A percentile compares a stretch with the other conserved stretches of the same genome.
Conservation (phyloP, 2,329 filamentous ascomycete species). For the Aotearoamyces nothofagi region DNA sequence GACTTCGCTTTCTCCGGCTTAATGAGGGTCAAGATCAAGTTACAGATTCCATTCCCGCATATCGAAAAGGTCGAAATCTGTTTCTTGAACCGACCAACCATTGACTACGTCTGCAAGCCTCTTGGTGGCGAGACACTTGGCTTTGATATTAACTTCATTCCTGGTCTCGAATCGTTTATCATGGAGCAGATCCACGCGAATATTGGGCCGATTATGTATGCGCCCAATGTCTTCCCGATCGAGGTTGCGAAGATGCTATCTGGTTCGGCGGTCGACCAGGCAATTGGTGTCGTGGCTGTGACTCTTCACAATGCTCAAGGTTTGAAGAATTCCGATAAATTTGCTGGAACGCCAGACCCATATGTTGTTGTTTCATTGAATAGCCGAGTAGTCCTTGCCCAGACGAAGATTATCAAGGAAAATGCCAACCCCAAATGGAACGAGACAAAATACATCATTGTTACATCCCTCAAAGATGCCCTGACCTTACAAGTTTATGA, state of each 20-base stretch:
- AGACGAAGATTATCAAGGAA: conserved; percentile 78
- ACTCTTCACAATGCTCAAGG: conserved; percentile 84
- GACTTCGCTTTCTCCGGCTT: conserved; percentile 92
- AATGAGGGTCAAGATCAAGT: conserved; percentile 95
- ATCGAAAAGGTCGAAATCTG: conserved; percentile 91
- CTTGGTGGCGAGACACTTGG: conserved; percentile 89
- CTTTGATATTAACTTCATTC: conserved; percentile 98
- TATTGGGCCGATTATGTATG: conserved; percentile 94
- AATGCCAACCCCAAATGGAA: conserved; percentile 86
- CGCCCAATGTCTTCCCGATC: conserved; percentile 93
- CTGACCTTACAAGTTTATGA: conserved; percentile 78
- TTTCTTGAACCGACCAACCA: conserved; percentile 75
- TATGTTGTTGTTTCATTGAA: conserved; percentile 80
- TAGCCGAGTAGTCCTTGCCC: conserved; percentile 62
- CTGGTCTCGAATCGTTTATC: conserved; percentile 85
- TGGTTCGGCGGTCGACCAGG: conserved; percentile 85
- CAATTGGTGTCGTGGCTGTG: conserved; percentile 83
- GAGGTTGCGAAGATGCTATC: conserved; percentile 98
- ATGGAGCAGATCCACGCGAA: conserved; percentile 92
- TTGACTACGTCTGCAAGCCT: conserved; percentile 97
- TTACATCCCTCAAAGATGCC: conserved; percentile 79
- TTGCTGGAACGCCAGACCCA: conserved; percentile 81
- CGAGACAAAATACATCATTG: conserved; percentile 89
- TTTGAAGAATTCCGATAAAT: conserved; percentile 90
- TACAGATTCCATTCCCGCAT: conserved; percentile 90